These are phyloP conservation scores for Pseudisothecium myosuroides DNA, from an alignment of 225 moss, liverwort and hornwort genomes.

Conservation along the genomic window DNA sequence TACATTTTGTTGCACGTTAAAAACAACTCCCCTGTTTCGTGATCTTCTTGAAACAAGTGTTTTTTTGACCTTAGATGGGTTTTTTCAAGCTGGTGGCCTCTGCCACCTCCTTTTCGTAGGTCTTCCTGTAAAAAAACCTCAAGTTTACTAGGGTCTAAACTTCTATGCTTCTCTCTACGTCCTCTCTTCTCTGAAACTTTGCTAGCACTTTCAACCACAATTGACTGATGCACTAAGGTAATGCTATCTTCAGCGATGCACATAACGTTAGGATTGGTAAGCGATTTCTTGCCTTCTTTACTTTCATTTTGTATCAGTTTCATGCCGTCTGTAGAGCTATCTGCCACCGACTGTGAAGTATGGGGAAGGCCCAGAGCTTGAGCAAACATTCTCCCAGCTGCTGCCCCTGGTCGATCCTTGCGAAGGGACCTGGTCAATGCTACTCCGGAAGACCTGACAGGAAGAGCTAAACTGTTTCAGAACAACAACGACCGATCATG, in stretches of 20 bases:
- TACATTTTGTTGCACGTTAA: conserved; percentile 1
- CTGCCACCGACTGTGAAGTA: conserved; percentile 14
- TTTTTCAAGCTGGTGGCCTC: conserved; percentile 5
- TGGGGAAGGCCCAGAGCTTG: conserved; percentile 78
- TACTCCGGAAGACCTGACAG: conserved; percentile 14
- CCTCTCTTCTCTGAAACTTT: not conserved
- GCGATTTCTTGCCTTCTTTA: conserved; percentile 28
- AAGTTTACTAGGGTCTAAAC: conserved; percentile 13
- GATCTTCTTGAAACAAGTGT: conserved; percentile 26
- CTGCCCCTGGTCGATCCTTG: conserved; percentile 54
- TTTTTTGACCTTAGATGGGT: not conserved
- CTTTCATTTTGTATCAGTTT: conserved; percentile 1
- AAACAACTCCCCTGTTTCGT: conserved; percentile 49
- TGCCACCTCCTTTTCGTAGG: conserved; percentile 17
- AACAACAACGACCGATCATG: not conserved
- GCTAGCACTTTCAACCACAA: not conserved
- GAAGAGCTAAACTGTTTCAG: not conserved
- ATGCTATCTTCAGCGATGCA: conserved; percentile 2
- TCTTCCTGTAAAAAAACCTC: conserved; percentile 20
- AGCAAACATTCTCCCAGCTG: conserved; percentile 86
- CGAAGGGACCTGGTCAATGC: conserved; percentile 11
- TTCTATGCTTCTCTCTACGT: not conserved
- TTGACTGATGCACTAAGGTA: not conserved
- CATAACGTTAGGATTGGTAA: not conserved
- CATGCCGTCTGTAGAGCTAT: not conserved